Percentiles rank a stretch among this genome's conserved stretches.
Evolutionary conservation across 345 rosid species (phyloP).

Genomic region (Cardamine occulta): DNA sequence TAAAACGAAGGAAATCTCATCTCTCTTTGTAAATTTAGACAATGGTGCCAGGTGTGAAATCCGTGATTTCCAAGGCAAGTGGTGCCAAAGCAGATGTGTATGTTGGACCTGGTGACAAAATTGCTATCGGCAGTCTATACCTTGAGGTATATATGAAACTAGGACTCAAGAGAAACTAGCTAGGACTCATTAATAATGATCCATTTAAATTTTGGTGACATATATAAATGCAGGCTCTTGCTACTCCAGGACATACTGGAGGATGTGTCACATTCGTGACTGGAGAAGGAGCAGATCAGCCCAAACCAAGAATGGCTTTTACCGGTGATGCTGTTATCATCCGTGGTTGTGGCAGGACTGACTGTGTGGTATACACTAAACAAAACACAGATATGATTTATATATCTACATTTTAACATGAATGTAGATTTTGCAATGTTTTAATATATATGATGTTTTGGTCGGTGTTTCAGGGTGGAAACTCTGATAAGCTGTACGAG

Average conservation of each 20-base stretch:
- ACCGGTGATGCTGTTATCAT: conserved; percentile 88
- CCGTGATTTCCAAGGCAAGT: conserved; percentile 81
- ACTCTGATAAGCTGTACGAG: background rate
- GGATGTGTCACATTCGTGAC: conserved; percentile 96
- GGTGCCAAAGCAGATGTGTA: conserved; percentile 79
- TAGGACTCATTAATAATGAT: background rate
- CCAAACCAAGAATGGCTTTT: conserved; percentile 91
- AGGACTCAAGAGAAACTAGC: too few relatives aligned
- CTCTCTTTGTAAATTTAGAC: conserved; percentile 48
- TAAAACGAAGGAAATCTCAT: background rate
- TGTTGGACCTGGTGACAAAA: conserved; percentile 68
- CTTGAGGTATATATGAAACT: conserved; percentile 58
- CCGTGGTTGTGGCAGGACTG: conserved; percentile 98
- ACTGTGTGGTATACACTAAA: conserved; percentile 68
- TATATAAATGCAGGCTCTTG: conserved; percentile 54
- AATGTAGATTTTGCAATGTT: background rate
- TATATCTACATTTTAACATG: background rate
- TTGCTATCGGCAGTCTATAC: conserved; percentile 67
- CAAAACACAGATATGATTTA: background rate
- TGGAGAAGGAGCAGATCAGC: conserved; percentile 82
- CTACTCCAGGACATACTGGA: conserved; percentile 90
- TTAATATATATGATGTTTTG: background rate
- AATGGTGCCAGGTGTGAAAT: conserved; percentile 65
- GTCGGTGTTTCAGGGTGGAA: background rate
- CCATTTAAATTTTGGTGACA: background rate